Percentiles rank a stretch among this genome's conserved stretches.
These are phyloP conservation scores for Pseudocercospora macadamiae DNA, from an alignment of 2,329 filamentous ascomycete genomes.

Conservation along the genomic window DNA sequence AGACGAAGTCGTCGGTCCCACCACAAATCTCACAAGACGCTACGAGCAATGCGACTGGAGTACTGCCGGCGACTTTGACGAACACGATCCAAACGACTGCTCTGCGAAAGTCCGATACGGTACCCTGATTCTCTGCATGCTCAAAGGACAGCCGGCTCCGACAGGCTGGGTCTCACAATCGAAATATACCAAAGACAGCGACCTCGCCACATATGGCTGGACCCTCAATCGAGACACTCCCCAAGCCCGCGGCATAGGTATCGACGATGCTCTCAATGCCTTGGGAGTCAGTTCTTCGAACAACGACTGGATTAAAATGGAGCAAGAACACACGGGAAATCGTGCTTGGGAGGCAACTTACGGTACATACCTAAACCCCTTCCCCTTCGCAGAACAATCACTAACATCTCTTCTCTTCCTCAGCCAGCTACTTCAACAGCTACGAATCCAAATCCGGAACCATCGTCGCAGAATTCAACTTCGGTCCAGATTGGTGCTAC, in stretches of 20 bases:
- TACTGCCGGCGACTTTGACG: neutral
- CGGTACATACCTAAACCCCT: neutral
- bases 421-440: neutral
- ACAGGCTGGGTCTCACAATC: no score
- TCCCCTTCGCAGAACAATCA: neutral
- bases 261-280: neutral
- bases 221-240: neutral
- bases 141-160: neutral
- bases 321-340: neutral
- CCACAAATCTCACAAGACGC: neutral
- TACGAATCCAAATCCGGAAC: no score
- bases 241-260: neutral
- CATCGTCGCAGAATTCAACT: neutral
- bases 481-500: neutral
- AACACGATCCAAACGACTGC: neutral
- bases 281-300: neutral
- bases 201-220: neutral
- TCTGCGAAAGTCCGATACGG: neutral
- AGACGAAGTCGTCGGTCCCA: no score
- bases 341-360: neutral
- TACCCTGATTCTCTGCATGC: neutral
- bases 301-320: neutral
- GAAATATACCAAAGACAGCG: neutral
- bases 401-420: neutral
- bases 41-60: neutral